Base-by-base conservation (phyloP, 495 filamentous ascomycete genomes). In the Cercophora scortea region DNA sequence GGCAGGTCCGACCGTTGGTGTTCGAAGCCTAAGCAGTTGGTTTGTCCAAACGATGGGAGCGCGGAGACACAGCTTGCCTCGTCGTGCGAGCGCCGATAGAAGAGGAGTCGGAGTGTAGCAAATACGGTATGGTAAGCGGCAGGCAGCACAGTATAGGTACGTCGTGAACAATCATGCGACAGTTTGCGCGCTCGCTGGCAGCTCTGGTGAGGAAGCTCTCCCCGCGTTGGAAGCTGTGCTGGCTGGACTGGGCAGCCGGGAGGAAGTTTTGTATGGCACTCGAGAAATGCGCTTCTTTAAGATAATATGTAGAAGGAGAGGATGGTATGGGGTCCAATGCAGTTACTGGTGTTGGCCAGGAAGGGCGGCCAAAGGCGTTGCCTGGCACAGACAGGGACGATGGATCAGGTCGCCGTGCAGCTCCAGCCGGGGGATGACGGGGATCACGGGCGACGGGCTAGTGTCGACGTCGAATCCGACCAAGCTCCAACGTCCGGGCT, bases 331-430 rank as follows among this genome's bases (percentile, higher is more conserved):
- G 25, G 25, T 25, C 25, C 25, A 5, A 25, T 25, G 2, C 25
- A 25, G 25, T 25, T 25, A 5, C 5, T 25, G 25, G 25, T 25
- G 36, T 13, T 13, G 36, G 36, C 36, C 36, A 13, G 36, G 13
- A 38, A 38, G 9, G 36, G 36, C 8, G 36, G 36, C 13, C 36
- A 13, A 38, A 13, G 36, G 36, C 36, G 36, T 38, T 13, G 9
- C 10, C 10, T 38, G 13, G 36, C 8, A 38, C 36, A 11, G 36
- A 38, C 39, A 44, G 19, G 49, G 40, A 48, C 18, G 36, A 41
- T 55, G 34, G 52, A 48, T 54, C 54, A 50, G 42, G 40, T 41
- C 45, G 25, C 51, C 56, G 54, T 32, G 56, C 49, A 54, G 42
- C 53, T 39, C 25, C 35, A 40, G 45, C 39, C 19, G 50, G 36